Evolutionary conservation across 345 rosid genomes (phyloP).

Genomic region (Camelina hispida): DNA sequence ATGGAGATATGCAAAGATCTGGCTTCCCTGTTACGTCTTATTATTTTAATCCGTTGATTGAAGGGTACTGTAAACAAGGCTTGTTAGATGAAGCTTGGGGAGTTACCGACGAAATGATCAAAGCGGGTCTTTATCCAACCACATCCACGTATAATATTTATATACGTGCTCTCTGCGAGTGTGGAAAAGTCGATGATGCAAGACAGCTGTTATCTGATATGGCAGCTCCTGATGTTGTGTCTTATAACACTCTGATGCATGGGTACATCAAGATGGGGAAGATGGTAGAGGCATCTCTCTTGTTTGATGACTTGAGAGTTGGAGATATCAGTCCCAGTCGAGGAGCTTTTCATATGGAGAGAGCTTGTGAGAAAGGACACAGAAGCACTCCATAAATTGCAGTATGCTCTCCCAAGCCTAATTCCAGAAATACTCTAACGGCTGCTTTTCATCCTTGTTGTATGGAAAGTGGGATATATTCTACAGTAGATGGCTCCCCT

Average conservation of each 20-base stretch:
- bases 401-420: too few species aligned
- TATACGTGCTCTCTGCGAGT: slow-evolving; percentile 56
- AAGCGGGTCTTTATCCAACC: slow-evolving; percentile 51
- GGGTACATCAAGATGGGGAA: slow-evolving; percentile 65
- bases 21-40: slow-evolving; percentile 58
- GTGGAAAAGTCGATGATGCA: slow-evolving; percentile 59
- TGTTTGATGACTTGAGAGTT: slow-evolving; percentile 61
- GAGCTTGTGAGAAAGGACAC: too few species aligned
- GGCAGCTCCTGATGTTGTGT: slow-evolving; percentile 64
- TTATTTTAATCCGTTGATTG: slow-evolving; percentile 65
- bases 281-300: slow-evolving; percentile 60
- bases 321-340: slow-evolving; percentile 46
- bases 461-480: too few species aligned
- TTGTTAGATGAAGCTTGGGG: slow-evolving; percentile 57
- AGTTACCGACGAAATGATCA: slow-evolving; percentile 59
- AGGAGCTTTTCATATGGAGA: too few species aligned
- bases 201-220: slow-evolving; percentile 50
- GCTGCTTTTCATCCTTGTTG: too few species aligned
- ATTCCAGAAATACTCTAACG: too few species aligned
- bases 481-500: too few species aligned
- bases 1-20: slow-evolving; percentile 52
- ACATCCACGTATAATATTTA: slow-evolving; percentile 55
- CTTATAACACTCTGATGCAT: slow-evolving; percentile 67
- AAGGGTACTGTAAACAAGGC: slow-evolving; percentile 61
- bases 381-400: too few species aligned